Evolutionary conservation across 495 filamentous ascomycete genomes (phyloP).

Genomic region (Penicillium paxilli): DNA sequence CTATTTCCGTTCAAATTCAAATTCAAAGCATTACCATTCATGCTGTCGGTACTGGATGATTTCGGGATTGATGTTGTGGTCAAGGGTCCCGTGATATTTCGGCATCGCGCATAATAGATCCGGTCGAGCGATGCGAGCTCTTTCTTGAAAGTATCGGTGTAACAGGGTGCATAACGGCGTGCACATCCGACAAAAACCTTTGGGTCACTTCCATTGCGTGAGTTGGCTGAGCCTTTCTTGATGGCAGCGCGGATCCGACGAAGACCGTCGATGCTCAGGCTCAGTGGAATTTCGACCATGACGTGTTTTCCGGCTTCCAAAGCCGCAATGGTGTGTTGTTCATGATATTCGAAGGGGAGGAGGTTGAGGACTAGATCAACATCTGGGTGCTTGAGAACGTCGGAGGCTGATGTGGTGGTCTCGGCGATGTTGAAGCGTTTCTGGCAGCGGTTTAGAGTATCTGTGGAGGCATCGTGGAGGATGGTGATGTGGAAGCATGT

Average conservation of each 20-base stretch:
- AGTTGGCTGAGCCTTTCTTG: constrained; percentile 14
- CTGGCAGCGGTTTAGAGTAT: constrained; percentile 11
- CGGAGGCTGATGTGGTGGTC: constrained; percentile 9
- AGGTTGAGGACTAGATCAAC: constrained; percentile 55
- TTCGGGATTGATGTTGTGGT: not conserved
- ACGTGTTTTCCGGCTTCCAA: constrained; percentile 52
- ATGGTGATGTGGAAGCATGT: constrained; percentile 37
- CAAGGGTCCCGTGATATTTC: constrained; percentile 55
- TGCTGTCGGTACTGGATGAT: not conserved
- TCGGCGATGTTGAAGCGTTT: constrained; percentile 9
- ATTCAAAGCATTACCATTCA: not conserved
- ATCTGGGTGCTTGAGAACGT: constrained; percentile 19
- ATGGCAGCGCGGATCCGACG: constrained; percentile 42
- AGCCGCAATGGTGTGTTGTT: constrained; percentile 46
- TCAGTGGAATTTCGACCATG: constrained; percentile 57
- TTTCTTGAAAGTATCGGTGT: constrained; percentile 45
- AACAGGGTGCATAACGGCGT: constrained; percentile 53
- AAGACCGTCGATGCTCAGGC: constrained; percentile 40
- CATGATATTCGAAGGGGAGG: constrained; percentile 53
- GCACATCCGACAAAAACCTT: constrained; percentile 57
- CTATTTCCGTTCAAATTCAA: no score
- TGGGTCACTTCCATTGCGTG: constrained; percentile 17
- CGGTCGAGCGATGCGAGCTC: constrained; percentile 45
- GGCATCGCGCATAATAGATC: constrained; percentile 53
- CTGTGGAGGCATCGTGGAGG: constrained; percentile 39